These are phyloP conservation scores for Daldinia vernicosa DNA, from an alignment of 495 filamentous ascomycete species.

Conservation along the genomic window DNA sequence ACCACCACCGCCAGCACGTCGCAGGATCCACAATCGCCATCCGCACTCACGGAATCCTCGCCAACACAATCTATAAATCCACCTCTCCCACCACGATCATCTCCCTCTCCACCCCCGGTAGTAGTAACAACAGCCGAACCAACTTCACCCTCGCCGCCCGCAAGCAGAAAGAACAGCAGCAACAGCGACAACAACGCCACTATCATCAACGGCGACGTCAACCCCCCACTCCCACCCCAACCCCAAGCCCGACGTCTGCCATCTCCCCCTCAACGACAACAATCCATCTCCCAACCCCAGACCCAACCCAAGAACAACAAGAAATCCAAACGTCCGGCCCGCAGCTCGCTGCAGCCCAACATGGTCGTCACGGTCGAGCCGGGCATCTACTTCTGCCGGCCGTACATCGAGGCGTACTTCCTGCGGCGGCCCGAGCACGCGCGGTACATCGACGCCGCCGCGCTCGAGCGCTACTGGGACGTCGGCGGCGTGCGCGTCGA, in stretches of 20 bases:
- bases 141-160: neutral
- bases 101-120: neutral
- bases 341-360: conserved; percentile 61
- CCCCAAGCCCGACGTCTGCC: neutral
- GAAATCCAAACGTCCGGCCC: conserved; percentile 10
- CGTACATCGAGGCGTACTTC: conserved; percentile 69
- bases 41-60: neutral
- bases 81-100: conserved; percentile 19
- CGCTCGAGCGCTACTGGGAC: conserved; percentile 73
- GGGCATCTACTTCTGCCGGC: conserved; percentile 78
- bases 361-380: conserved; percentile 92
- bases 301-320: neutral
- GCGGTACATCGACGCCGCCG: conserved; percentile 76
- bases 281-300: conserved; percentile 1
- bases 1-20: conserved; percentile 4
- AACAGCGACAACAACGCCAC: conserved; percentile 1
- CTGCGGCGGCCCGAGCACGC: conserved; percentile 67
- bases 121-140: neutral
- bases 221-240: neutral
- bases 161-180: conserved; percentile 26
- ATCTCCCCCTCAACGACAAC: neutral
- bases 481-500: conserved; percentile 93
- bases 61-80: conserved; percentile 2
- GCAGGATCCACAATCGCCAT: conserved; percentile 1
- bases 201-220: conserved; percentile 6